These are phyloP conservation scores for Amniculicola lignicola DNA, from an alignment of 495 filamentous ascomycete genomes.

Conservation along the genomic window DNA sequence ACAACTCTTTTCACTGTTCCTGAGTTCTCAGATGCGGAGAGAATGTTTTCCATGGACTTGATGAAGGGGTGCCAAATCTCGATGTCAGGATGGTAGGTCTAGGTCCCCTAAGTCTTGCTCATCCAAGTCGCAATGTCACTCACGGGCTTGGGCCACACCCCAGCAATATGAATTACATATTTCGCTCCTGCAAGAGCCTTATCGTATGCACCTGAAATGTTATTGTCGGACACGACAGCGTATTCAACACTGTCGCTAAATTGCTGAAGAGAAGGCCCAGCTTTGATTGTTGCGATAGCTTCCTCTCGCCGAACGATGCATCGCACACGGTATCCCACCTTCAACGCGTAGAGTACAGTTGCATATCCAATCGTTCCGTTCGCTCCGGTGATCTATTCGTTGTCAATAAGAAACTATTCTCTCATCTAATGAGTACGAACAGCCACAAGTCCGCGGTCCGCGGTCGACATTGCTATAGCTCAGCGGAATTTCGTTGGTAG, in stretches of 20 bases:
- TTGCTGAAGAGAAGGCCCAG: slow-evolving; percentile 11
- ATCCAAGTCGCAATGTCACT: not conserved
- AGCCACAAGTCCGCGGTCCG: slow-evolving; percentile 13
- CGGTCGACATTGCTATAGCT: no score
- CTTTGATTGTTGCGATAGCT: slow-evolving; percentile 10
- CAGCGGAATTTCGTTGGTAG: no score
- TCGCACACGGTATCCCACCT: slow-evolving; percentile 20
- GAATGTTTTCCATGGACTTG: slow-evolving; percentile 27
- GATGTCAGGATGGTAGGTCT: slow-evolving; percentile 25
- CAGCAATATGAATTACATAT: slow-evolving; percentile 23
- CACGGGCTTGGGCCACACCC: slow-evolving; percentile 26
- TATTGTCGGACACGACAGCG: slow-evolving; percentile 23
- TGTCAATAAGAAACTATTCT: no score
- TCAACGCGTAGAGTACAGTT: slow-evolving; percentile 12
- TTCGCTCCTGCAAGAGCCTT: not conserved
- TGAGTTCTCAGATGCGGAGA: slow-evolving; percentile 18
- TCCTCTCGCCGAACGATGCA: slow-evolving; percentile 21
- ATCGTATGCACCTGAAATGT: slow-evolving; percentile 15
- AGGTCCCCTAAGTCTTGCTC: not conserved
- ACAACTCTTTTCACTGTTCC: slow-evolving; percentile 21
- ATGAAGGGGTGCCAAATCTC: slow-evolving; percentile 26
- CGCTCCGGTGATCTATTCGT: slow-evolving; percentile 22
- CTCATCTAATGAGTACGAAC: not conserved
- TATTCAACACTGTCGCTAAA: slow-evolving; percentile 15
- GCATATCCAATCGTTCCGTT: slow-evolving; percentile 26